Evolutionary conservation across 495 filamentous ascomycete genomes (phyloP).

Genomic region (Aspergillus avenaceus): DNA sequence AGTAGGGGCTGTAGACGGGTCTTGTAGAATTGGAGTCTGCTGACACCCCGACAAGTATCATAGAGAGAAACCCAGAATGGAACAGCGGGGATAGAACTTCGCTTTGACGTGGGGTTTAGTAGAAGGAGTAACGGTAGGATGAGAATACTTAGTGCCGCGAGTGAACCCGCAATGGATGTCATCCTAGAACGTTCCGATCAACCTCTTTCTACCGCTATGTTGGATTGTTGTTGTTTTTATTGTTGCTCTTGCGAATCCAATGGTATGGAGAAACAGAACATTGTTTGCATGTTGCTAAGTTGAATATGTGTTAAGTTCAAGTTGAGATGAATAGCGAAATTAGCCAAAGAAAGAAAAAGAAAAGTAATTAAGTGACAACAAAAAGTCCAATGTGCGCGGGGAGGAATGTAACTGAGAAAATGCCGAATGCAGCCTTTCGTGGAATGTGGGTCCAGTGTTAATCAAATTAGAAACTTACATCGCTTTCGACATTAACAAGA

Average conservation of each 20-base stretch:
- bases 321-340: no score
- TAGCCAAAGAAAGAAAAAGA: no score
- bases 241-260: no score
- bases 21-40: background rate
- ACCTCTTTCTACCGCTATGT: background rate
- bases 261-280: no score
- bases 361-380: no score
- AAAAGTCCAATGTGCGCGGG: no score
- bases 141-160: background rate
- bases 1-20: slow-evolving; percentile 1
- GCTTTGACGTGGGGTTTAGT: background rate
- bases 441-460: background rate
- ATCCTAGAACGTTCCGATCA: background rate
- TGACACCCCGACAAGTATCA: background rate
- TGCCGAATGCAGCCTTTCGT: background rate
- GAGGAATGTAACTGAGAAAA: background rate
- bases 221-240: no score
- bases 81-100: background rate
- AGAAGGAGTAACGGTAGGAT: background rate
- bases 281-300: no score
- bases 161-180: background rate
- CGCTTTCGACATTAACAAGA: no score
- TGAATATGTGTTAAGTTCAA: no score
- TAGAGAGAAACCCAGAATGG: background rate
- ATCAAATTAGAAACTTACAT: background rate